Conservation (phyloP, 371 early-diverging fungal genomes). For the Actinomucor elegans region DNA sequence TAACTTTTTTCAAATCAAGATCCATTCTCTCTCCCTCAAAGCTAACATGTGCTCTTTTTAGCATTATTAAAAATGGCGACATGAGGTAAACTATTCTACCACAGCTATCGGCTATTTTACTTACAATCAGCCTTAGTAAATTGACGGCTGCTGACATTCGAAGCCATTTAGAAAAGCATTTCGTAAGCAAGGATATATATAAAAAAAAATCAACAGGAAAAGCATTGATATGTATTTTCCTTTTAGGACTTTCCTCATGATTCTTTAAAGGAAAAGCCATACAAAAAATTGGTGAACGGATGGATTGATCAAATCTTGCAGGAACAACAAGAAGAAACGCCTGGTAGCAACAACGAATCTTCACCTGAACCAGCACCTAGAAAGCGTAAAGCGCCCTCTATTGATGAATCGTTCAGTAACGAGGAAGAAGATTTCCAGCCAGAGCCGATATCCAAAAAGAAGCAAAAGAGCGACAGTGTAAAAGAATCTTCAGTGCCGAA, state of each 20-base stretch:
- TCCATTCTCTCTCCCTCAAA: no score
- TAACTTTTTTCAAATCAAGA: neutral
- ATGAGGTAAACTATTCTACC: neutral
- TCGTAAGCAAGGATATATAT: conserved; percentile 2
- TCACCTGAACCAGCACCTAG: neutral
- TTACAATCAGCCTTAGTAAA: neutral
- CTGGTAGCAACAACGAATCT: neutral
- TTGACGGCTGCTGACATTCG: conserved; percentile 12
- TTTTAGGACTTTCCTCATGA: conserved; percentile 22
- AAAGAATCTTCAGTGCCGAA: no score
- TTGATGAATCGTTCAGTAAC: no score
- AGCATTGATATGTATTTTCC: neutral
- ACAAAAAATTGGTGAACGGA: conserved; percentile 20
- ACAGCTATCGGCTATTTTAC: no score
- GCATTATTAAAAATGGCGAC: conserved; percentile 14
- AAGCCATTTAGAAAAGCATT: conserved; percentile 4
- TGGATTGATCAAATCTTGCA: conserved; percentile 24
- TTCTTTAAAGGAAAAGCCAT: conserved; percentile 24
- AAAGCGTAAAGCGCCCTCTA: neutral
- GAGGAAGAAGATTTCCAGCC: neutral
- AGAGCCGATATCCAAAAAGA: neutral
- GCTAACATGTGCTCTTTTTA: neutral
- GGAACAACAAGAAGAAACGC: neutral
- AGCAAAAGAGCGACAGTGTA: neutral
- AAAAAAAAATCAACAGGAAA: neutral